Evolutionary conservation across 2,329 filamentous ascomycete genomes (phyloP), one percentile per base, ranked within the genome.

Genomic region (Talaromyces sp.): DNA sequence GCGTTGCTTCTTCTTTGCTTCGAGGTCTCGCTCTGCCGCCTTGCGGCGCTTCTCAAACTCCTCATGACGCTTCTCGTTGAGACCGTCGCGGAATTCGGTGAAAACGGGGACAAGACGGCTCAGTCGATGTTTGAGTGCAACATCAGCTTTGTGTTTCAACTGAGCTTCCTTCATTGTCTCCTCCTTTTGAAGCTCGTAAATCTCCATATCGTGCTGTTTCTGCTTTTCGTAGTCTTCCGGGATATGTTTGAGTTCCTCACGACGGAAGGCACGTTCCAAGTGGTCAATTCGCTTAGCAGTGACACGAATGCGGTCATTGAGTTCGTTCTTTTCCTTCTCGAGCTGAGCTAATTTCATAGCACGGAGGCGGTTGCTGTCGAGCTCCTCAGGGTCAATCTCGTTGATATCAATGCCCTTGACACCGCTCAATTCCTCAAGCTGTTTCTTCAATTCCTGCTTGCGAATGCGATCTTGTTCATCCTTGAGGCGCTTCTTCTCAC

Each of bases 211-310:
- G 63, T 79, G 82, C 73, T 92, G 86, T 74, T 88, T 88, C 80
- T 99, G 95, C 70, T 82, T 83, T 67, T 90, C 89, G 73, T 96
- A 96, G 73, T 99, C 95, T 58, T 88, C 87, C 63, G 87, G 82
- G 64, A 98, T 82, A 79, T 97, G 93, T 86, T 97, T 96, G 72
- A 89, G 81, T 79, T 99, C 95, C 80, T 98, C 95, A 76, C 93
- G 91, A 72, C 95, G 89, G 85, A 96, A 96, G 40, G 95, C 95
- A 81, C 95, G 91, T 82, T 99, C 95, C 70, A 99, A 82, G 79
- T 99, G 93, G 74, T 99, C 95, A 71, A 97, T 91, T 67, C 95
- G 90, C 86, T 97, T 98, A 76, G 90, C 92, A 65, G 93, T 96
- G 70, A 96, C 87, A 71, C 92, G 89, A 60, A 98, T 86, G 75